Conservation (phyloP, 148 eudicot genomes). For the Agrostemma githago region DNA sequence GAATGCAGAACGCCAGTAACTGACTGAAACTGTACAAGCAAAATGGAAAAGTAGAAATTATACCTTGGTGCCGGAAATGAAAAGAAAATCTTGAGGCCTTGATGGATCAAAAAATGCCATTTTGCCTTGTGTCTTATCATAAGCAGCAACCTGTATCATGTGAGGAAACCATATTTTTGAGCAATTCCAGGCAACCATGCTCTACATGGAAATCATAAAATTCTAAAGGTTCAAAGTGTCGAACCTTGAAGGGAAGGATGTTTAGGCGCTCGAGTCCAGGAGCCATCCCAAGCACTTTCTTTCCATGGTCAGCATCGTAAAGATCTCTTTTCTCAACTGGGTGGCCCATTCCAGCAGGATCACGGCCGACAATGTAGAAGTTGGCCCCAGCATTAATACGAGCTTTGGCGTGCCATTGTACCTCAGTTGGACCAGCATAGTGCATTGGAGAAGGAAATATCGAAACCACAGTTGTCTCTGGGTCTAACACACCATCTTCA, state of each 20-base stretch:
- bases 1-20: too few species aligned
- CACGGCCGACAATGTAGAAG: slow-evolving; percentile 90
- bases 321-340: slow-evolving; percentile 79
- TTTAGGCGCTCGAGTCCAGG: slow-evolving; percentile 83
- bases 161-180: neutral
- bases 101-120: slow-evolving; percentile 98
- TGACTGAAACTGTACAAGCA: too few species aligned
- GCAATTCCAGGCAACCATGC: neutral
- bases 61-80: slow-evolving; percentile 98
- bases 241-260: slow-evolving; percentile 88
- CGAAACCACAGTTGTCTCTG: slow-evolving; percentile 89
- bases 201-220: neutral
- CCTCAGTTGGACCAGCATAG: slow-evolving; percentile 97
- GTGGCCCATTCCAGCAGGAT: slow-evolving; percentile 97
- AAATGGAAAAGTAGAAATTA: too few species aligned
- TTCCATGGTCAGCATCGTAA: slow-evolving; percentile 88
- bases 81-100: slow-evolving; percentile 81
- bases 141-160: slow-evolving; percentile 78
- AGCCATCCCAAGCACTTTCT: slow-evolving; percentile 88
- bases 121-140: slow-evolving; percentile 77
- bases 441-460: slow-evolving; percentile 98
- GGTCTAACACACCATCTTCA: slow-evolving; percentile 85
- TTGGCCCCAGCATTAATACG: slow-evolving; percentile 95
- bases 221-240: neutral
- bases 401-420: slow-evolving; percentile 98